A percentile compares a stretch with the other conserved stretches of the same genome.
Conservation (phyloP, 1,139 yeast species). For the Kodamaea fungicola region DNA sequence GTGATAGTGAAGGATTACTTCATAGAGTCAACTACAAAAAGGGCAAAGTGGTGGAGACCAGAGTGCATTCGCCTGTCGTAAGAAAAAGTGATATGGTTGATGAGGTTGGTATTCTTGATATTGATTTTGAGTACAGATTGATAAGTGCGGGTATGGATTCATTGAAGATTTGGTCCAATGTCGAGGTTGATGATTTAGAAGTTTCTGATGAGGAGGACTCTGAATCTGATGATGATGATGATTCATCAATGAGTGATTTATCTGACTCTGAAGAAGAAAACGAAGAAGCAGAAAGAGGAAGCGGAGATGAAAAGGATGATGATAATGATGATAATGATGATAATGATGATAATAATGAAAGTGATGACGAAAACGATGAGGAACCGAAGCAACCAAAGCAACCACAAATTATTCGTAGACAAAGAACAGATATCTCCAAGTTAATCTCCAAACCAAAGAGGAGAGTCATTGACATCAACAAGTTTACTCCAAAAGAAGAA, state of each 20-base stretch:
- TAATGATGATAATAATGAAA: slow-evolving; percentile 12
- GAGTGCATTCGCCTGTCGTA: slow-evolving; percentile 59
- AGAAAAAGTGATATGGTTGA: slow-evolving; percentile 41
- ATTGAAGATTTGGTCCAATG: slow-evolving; percentile 66
- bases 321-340: slow-evolving; percentile 7
- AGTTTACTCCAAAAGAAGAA: slow-evolving; percentile 12
- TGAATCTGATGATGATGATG: slow-evolving; percentile 13
- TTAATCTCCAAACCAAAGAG: slow-evolving; percentile 13
- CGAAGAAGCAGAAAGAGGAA: slow-evolving; percentile 7
- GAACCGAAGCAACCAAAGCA: no score
- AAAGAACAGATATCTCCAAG: slow-evolving; percentile 8
- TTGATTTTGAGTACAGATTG: slow-evolving; percentile 75
- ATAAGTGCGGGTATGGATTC: slow-evolving; percentile 82
- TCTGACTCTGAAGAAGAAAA: slow-evolving; percentile 3
- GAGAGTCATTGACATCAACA: slow-evolving; percentile 19
- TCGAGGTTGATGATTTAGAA: slow-evolving; percentile 17
- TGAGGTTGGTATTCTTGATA: slow-evolving; percentile 70
- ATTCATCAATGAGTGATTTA: slow-evolving; percentile 11
- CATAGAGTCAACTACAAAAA: slow-evolving; percentile 62
- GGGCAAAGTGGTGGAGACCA: slow-evolving; percentile 63
- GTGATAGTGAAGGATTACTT: slow-evolving; percentile 78
- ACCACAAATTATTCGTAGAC: slow-evolving; percentile 9
- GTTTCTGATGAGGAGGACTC: slow-evolving; percentile 13
- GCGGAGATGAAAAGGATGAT: slow-evolving; percentile 11
- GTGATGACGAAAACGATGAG: slow-evolving; percentile 7